Evolutionary conservation across 2,329 filamentous ascomycete genomes (phyloP).

Genomic region (Arthrobotrys pseudoclavata): DNA sequence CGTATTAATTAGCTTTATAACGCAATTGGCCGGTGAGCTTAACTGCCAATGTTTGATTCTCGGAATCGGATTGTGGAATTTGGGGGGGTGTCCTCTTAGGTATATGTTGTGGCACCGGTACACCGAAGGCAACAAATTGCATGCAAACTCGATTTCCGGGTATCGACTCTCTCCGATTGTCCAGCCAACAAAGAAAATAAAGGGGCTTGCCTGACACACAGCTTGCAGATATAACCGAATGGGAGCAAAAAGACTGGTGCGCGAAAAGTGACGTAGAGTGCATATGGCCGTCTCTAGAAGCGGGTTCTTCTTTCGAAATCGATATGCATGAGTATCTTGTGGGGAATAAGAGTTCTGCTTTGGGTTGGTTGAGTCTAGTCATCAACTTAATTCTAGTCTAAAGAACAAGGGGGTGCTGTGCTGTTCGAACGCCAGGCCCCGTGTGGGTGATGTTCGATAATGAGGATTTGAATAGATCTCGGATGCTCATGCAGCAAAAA

Average conservation of each 20-base stretch:
- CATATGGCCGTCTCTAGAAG: slow-evolving; percentile 33
- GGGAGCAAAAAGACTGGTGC: slow-evolving; percentile 7
- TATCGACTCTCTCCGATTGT: slow-evolving; percentile 26
- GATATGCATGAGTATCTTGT: slow-evolving; percentile 37
- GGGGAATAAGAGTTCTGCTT: slow-evolving; percentile 49
- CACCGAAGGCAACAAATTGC: slow-evolving; percentile 24
- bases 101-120: slow-evolving; percentile 19
- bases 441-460: slow-evolving; percentile 45
- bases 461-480: slow-evolving; percentile 40
- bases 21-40: slow-evolving; percentile 2
- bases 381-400: not conserved
- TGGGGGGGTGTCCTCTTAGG: not conserved
- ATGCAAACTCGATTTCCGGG: slow-evolving; percentile 35
- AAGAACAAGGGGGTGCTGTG: slow-evolving; percentile 13
- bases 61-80: slow-evolving; percentile 21
- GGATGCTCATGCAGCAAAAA: slow-evolving; percentile 32
- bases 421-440: slow-evolving; percentile 30
- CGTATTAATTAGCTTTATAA: slow-evolving; percentile 17
- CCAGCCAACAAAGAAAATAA: slow-evolving; percentile 43
- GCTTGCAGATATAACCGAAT: slow-evolving; percentile 38
- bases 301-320: slow-evolving; percentile 30
- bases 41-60: slow-evolving; percentile 1
- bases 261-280: slow-evolving; percentile 47
- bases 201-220: slow-evolving; percentile 42
- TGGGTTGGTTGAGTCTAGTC: slow-evolving; percentile 27